Conservation (phyloP, 129 eudicot species). For the Daucus carota region DH1_v3.0 NC_030386.2:35898501-35899000, state of each 20-base stretch:
- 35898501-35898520: background rate
- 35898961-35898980: constrained; percentile 76
- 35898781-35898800: constrained; percentile 62
- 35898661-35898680: constrained; percentile 89
- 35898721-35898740: background rate
- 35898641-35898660: constrained; percentile 99
- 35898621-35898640: constrained; percentile 95
- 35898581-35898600: constrained; percentile 83
- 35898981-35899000: background rate
- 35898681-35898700: constrained; percentile 84
- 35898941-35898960: constrained; percentile 97
- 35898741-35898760: background rate
- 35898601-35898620: constrained; percentile 80
- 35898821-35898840: constrained; percentile 58
- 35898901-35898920: constrained; percentile 70
- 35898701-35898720: constrained; percentile 49
- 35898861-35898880: constrained; percentile 86
- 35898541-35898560: constrained; percentile 2
- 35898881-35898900: constrained; percentile 72
- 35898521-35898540: background rate
- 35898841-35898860: constrained; percentile 67
- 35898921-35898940: constrained; percentile 80
- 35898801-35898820: constrained; percentile 29
- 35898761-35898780: constrained; percentile 13
- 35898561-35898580: constrained; percentile 72